Base-by-base conservation (phyloP, 495 filamentous ascomycete genomes). In the Lineolata rhizophorae region DNA sequence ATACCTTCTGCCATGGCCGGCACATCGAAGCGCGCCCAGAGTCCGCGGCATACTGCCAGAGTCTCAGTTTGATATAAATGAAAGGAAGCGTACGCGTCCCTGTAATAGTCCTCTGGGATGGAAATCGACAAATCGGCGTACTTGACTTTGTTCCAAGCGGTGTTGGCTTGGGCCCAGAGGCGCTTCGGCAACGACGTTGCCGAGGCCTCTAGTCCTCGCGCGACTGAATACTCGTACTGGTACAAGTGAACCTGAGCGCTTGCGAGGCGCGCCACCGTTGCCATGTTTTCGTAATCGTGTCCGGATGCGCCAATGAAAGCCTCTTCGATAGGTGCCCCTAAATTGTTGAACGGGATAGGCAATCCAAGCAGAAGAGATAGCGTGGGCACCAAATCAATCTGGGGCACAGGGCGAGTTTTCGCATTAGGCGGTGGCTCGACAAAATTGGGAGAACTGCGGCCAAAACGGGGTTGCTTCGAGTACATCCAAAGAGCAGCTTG, bases 401-500 rank as follows among this genome's bases (percentile, higher is more conserved):
- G 90, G 29, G 76, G 74, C n/a, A 92, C 71, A 14, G 76, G 72
- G 10, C 83, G 67, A 22, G 72, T 70, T 39, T 78, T 80, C 9
- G 81, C 81, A 11, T 64, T 74, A 21, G 58, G 56, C 0, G 84
- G 82, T 11, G 81, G 82, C 3, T 55, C 55, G 18, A 52, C 37
- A 37, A 61, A 67, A 3, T 70, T 61, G 3, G 63, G 56, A 35
- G 64, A 63, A 0, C 67, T 78, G 20, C 78, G 68, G 11, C 87
- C 87, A 52, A 95, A 97, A 3, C 78, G 48, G 1, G 62, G 61
- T 31, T 65, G 71, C 45, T 78, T 84, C 3, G 90, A 93, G 47
- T 94, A 97, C 82, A 97, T 85, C 87, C 90, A 97, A 30, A 97
- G 47, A 1, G 90, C 87, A 36, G 87, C 83, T 51, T 95, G 69